These are phyloP conservation scores for Nakazawaea holstii DNA, from an alignment of 805 yeast species.

Conservation along the genomic window DNA sequence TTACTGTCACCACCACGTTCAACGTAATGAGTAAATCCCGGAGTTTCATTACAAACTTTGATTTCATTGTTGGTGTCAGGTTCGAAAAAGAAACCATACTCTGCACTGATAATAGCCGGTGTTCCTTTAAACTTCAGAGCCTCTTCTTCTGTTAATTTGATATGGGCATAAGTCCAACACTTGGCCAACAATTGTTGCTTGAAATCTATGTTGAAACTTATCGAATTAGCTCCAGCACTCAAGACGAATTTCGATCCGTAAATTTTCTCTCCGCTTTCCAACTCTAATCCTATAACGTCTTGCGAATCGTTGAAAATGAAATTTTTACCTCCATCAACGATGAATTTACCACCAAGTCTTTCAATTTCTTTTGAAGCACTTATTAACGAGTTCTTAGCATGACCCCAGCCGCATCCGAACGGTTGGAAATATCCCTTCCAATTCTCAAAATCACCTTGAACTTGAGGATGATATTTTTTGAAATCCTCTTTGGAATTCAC, in stretches of 20 bases:
- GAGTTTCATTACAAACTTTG: conserved; percentile 29
- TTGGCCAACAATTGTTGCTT: conserved; percentile 26
- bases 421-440: conserved; percentile 23
- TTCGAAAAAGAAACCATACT: conserved; percentile 31
- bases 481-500: conserved; percentile 4
- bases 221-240: conserved; percentile 25
- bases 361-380: conserved; percentile 19
- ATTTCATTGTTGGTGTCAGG: conserved; percentile 27
- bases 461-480: conserved; percentile 14
- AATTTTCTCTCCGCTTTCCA: conserved; percentile 12
- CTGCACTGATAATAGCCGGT: conserved; percentile 27
- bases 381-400: conserved; percentile 23
- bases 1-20: not conserved
- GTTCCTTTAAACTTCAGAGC: conserved; percentile 18
- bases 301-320: conserved; percentile 15
- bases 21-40: conserved; percentile 25
- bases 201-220: conserved; percentile 23
- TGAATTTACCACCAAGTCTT: conserved; percentile 27
- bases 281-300: conserved; percentile 6
- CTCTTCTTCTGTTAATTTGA: conserved; percentile 26
- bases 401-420: conserved; percentile 26
- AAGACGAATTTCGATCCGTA: conserved; percentile 17
- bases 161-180: conserved; percentile 31
- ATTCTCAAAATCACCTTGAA: conserved; percentile 12
- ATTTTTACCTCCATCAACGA: conserved; percentile 15